Percentiles rank a stretch among this genome's conserved stretches.
Conservation (phyloP, 768 basidiomycete genomes). For the Arthromyces matolae region DNA sequence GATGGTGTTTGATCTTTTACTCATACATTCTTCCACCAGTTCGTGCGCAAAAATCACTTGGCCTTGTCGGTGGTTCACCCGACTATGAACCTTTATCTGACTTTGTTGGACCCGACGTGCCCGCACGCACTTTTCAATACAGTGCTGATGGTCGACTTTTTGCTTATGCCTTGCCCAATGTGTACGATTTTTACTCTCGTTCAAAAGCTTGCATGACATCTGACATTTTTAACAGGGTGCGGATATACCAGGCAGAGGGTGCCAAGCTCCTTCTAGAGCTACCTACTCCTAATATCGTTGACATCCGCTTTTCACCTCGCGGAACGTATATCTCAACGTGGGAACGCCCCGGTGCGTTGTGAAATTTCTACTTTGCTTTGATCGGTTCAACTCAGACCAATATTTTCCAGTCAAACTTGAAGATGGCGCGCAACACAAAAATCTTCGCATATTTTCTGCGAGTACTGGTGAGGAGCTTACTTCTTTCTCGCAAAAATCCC, state of each 20-base stretch:
- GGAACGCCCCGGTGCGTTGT: constrained; percentile 76
- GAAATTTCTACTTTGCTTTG: background rate
- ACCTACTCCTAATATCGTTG: constrained; percentile 68
- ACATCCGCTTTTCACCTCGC: constrained; percentile 88
- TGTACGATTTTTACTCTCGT: constrained; percentile 45
- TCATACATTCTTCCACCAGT: constrained; percentile 39
- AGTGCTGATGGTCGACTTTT: constrained; percentile 85
- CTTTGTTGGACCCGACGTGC: constrained; percentile 63
- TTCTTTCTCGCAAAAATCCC: constrained; percentile 85
- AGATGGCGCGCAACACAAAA: constrained; percentile 89
- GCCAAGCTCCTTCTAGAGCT: constrained; percentile 75
- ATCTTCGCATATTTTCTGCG: constrained; percentile 85
- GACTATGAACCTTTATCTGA: constrained; percentile 62
- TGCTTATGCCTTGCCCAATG: constrained; percentile 74
- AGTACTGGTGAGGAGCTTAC: constrained; percentile 85
- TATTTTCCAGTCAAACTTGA: constrained; percentile 66
- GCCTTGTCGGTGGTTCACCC: constrained; percentile 80
- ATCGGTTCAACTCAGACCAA: background rate
- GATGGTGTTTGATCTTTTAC: background rate
- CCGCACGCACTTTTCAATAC: constrained; percentile 76
- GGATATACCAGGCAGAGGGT: constrained; percentile 72
- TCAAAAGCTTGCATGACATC: constrained; percentile 14
- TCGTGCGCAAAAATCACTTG: constrained; percentile 92
- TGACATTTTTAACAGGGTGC: constrained; percentile 48
- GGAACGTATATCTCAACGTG: constrained; percentile 93